Evolutionary conservation across 2,329 filamentous ascomycete genomes (phyloP).

Genomic region (Cylindrodendrum hubeiense): DNA sequence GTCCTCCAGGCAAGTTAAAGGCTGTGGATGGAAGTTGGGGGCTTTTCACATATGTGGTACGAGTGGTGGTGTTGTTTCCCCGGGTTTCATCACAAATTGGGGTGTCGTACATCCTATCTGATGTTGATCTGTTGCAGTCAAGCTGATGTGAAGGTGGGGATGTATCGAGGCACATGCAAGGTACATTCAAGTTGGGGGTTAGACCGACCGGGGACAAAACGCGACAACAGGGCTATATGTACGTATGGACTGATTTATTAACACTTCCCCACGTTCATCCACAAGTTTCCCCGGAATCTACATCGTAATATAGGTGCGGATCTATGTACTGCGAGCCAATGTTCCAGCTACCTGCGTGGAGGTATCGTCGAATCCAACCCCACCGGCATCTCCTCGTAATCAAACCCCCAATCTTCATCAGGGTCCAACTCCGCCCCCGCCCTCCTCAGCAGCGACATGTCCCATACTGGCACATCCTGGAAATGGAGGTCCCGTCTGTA

Average conservation of each 20-base stretch:
- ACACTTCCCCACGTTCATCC: constrained; percentile 2
- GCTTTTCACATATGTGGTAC: not conserved
- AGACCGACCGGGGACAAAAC: not conserved
- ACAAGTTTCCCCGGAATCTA: constrained; percentile 4
- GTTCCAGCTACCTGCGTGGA: not conserved
- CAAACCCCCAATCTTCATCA: constrained; percentile 50
- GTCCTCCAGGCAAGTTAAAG: not conserved
- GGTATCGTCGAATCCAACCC: constrained; percentile 1
- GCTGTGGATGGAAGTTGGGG: not conserved
- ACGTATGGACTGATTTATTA: constrained; percentile 11
- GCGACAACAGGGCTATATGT: not conserved
- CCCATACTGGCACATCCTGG: constrained; percentile 31
- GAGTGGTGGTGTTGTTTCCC: not conserved
- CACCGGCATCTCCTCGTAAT: constrained; percentile 47
- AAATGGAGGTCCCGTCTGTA: constrained; percentile 45
- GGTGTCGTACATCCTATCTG: not conserved
- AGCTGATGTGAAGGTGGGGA: not conserved
- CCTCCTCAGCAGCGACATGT: constrained; percentile 34
- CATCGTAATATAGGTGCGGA: not conserved
- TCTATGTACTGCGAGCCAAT: not conserved
- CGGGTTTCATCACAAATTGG: not conserved
- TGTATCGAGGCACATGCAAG: not conserved
- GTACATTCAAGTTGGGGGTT: constrained; percentile 11
- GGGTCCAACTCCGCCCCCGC: constrained; percentile 47
- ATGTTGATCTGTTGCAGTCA: not conserved